Evolutionary conservation across 495 filamentous ascomycete genomes (phyloP), one percentile per base, ranked within the genome.

Genomic region (Neurospora sp.): DNA sequence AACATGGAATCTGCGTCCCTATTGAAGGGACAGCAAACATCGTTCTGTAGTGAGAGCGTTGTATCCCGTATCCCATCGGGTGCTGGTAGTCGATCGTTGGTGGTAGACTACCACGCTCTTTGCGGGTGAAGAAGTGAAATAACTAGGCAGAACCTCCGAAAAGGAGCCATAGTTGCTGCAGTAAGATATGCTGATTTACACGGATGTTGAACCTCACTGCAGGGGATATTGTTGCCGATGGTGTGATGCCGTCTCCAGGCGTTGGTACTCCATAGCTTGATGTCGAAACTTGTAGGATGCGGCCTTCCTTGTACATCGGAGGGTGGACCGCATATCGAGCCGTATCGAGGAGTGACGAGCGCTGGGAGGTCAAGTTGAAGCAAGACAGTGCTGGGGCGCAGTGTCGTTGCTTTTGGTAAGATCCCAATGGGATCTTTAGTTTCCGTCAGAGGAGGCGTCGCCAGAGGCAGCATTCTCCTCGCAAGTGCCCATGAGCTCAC

Each of bases 401-500:
- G 14, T 35, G 53, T 65, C 14, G 27, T 65, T 27, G 53, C 14
- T 37, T 65, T 27, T 0, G 27, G 14, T 35, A 35, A 61, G 14
- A 17, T 35, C 27, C 14, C 31, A 8, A 1, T 35, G 22, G 3
- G 53, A 65, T 17, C 27, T 65, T 16, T 35, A 65, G 27, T 17
- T 65, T 35, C 53, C 53, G 14, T 65, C 7, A 37, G 27, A 65
- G 53, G 22, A 27, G 22, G 22, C 53, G 53, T 16, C 3, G 22
- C 20, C 72, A 65, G 37, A 20, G 12, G 22, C 53, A 3, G 4
- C 48, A 37, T 65, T 20, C 53, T 39, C 53, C 22, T 65, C 53
- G 2, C 8, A 17, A 35, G 75, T 75, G 65, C 81, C 81, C 80
- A 82, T 83, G 53, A 99, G 82, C 84, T 99, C 96, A 53, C 96